Percentiles rank a stretch among this genome's conserved stretches.
Evolutionary conservation across 1,284 basidiomycete species (phyloP).

Genomic region (Calocybe gambosa): DNA sequence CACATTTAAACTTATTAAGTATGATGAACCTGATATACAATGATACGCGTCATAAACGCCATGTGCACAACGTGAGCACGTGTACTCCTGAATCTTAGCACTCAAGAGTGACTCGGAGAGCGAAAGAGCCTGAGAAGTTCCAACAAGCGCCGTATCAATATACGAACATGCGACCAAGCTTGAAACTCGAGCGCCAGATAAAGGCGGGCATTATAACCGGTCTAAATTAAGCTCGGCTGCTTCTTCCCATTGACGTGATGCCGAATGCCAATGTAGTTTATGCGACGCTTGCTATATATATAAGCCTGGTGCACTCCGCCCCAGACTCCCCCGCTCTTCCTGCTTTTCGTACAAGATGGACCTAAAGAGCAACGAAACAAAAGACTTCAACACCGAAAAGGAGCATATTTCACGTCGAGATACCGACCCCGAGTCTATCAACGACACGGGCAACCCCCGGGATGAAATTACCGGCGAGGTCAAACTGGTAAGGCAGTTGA

Average conservation of each 20-base stretch:
- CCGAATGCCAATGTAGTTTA: background rate
- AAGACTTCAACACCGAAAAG: slow-evolving; percentile 1
- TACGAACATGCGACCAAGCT: background rate
- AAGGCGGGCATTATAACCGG: too few species aligned
- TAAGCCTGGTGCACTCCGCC: background rate
- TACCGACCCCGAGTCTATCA: slow-evolving; percentile 23
- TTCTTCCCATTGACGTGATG: background rate
- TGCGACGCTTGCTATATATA: background rate
- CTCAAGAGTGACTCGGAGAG: too few species aligned
- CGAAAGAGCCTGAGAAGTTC: too few species aligned
- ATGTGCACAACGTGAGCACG: too few species aligned
- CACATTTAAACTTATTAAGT: too few species aligned
- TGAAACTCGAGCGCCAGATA: background rate
- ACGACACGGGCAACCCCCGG: slow-evolving; percentile 6
- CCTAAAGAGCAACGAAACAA: background rate
- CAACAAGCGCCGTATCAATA: too few species aligned
- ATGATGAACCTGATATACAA: too few species aligned
- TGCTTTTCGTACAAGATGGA: background rate
- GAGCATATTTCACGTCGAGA: slow-evolving; percentile 15
- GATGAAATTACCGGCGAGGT: slow-evolving; percentile 16
- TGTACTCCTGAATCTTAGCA: background rate
- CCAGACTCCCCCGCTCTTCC: background rate
- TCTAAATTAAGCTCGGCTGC: background rate
- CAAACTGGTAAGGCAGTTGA: slow-evolving; percentile 50
- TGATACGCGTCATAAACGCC: too few species aligned